phyloP scores from a whole-genome alignment of 306 rosid genomes.

The Abrus precatorius region DNA sequence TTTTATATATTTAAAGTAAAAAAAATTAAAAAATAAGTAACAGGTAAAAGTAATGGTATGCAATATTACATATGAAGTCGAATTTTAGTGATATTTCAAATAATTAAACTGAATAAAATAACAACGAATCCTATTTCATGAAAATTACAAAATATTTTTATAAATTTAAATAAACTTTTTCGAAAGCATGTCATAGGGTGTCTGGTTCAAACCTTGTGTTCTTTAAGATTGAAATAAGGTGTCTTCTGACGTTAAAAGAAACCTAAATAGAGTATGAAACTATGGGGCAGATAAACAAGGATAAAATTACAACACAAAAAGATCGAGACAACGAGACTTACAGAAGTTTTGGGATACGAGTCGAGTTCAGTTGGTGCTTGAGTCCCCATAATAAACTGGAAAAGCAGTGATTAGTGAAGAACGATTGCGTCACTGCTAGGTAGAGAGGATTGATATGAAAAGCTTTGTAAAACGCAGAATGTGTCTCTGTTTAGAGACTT shows the following conservation, averaged over 20 bases:
- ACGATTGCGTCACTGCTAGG: background rate
- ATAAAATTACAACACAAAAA: background rate
- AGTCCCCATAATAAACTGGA: constrained; percentile 35
- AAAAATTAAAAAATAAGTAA: no score
- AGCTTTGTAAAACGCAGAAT: background rate
- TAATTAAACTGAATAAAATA: no score
- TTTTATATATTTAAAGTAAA: no score
- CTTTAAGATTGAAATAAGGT: no score
- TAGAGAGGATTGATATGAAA: background rate
- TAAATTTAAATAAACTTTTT: no score
- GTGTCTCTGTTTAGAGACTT: background rate
- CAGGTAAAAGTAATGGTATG: no score
- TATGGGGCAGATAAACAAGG: background rate
- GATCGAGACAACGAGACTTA: constrained; percentile 32
- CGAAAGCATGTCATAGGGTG: no score
- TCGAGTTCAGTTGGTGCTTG: constrained; percentile 5
- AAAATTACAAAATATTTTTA: no score
- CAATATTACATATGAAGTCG: no score
- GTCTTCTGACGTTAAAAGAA: background rate
- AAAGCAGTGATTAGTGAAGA: background rate
- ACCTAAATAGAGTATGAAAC: background rate
- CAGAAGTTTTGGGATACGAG: background rate
- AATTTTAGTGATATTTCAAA: no score
- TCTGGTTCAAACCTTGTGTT: no score
- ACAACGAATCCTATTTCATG: no score